phyloP scores from a whole-genome alignment of 805 yeast species.

The Brettanomyces anomalus region DNA sequence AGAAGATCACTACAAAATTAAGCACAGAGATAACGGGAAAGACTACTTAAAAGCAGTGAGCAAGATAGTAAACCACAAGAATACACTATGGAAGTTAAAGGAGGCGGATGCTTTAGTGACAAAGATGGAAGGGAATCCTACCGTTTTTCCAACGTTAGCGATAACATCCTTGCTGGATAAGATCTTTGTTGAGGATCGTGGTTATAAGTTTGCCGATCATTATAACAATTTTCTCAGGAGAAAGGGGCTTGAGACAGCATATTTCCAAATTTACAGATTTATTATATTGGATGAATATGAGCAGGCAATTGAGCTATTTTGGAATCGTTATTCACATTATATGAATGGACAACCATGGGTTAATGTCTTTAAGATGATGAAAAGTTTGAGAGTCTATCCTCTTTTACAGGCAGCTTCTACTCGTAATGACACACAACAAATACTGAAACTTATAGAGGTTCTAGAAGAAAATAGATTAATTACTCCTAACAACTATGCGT shows the following conservation, averaged over 20 bases:
- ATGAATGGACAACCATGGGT: not conserved
- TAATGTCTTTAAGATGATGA: slow-evolving; percentile 1
- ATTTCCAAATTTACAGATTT: slow-evolving; percentile 13
- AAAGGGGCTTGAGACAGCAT: slow-evolving; percentile 4
- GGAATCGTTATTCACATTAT: slow-evolving; percentile 6
- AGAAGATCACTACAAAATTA: too few relatives aligned
- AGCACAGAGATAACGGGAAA: too few relatives aligned
- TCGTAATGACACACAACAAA: slow-evolving; percentile 14
- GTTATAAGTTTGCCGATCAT: slow-evolving; percentile 5
- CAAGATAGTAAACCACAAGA: not conserved
- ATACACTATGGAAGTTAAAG: not conserved
- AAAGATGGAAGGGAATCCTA: not conserved
- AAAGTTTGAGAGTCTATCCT: slow-evolving; percentile 6
- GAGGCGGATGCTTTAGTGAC: not conserved
- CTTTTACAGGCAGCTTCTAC: slow-evolving; percentile 14
- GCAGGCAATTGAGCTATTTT: slow-evolving; percentile 14
- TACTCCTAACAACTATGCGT: slow-evolving; percentile 6
- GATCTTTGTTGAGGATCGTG: slow-evolving; percentile 8
- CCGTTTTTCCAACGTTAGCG: not conserved
- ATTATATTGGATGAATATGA: slow-evolving; percentile 15
- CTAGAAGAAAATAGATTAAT: slow-evolving; percentile 1
- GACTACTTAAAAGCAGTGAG: too few relatives aligned
- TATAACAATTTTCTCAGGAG: slow-evolving; percentile 7
- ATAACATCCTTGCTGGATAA: slow-evolving; percentile 8
- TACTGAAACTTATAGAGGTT: slow-evolving; percentile 7